Evolutionary conservation across 2,329 filamentous ascomycete species (phyloP), one percentile per base, ranked within the genome.

Genomic region (Dryadomyces sulphureus): DNA sequence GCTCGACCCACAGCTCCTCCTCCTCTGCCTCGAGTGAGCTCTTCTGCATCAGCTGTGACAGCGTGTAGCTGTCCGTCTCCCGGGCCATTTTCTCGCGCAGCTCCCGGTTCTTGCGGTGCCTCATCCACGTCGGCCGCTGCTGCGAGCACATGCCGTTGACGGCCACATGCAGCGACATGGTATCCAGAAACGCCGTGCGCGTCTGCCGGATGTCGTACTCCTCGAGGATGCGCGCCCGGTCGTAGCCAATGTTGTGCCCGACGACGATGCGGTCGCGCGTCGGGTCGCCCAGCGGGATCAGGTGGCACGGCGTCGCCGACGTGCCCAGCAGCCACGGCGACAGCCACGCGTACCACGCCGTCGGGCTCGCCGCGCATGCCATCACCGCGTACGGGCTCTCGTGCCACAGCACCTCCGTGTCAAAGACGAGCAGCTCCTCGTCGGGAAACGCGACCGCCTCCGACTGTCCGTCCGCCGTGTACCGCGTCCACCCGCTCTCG

Each of bases 61-160:
- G 63, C 52, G 92, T 84, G 7, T 77, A 65, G 45, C 81, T 81
- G 16, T 82, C 75, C 3, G 79, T 81, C 46, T 86, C 75, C 42
- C 71, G 79, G 5, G 84, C 76, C 41, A 90, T 79, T 56, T 81
- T 84, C 50, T 95, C 89, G 43, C 86, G 72, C 40, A 90, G 57
- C 57, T 96, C 90, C 48, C 82, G 75, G 53, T 82, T 87, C 65
- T 98, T 98, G 59, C 87, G 84, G 62, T 94, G 86, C 61, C 86
- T 93, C 81, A 95, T 88, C 92, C 92, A 98, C 0, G 86, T 94
- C 8, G 93, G 92, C 43, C 92, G 77, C 62, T 98, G 92, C 53
- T 84, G 81, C 20, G 92, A 96, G 63, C 92, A 98, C 92, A 98
- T 98, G 51, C 92, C 92, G 59, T 98, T 98, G 21, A 94, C 90